Conservation (phyloP, 2,329 filamentous ascomycete genomes). For the Colletotrichum truncatum region DNA sequence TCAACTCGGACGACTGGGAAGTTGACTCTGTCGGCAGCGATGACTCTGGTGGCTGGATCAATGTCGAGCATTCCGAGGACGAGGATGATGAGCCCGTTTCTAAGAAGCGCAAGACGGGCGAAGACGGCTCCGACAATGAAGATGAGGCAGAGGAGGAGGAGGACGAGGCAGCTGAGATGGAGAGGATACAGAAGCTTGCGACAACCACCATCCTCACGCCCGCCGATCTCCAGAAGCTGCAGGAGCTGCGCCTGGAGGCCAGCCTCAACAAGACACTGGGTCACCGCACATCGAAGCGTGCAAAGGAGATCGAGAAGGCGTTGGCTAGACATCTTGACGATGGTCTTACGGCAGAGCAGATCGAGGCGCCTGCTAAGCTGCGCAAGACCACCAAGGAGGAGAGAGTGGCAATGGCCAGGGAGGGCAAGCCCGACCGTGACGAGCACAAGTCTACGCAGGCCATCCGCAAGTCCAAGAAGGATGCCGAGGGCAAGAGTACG, state of each 20-base stretch:
- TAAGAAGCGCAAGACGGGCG: slow-evolving; percentile 50
- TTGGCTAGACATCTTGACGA: slow-evolving; percentile 80
- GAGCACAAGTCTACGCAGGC: slow-evolving; percentile 90
- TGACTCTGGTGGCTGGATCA: slow-evolving; percentile 91
- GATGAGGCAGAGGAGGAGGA: slow-evolving; percentile 52
- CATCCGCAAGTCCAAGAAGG: slow-evolving; percentile 86
- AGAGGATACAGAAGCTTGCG: slow-evolving; percentile 77
- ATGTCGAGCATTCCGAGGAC: slow-evolving; percentile 85
- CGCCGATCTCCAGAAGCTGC: slow-evolving; percentile 93
- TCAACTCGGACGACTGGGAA: slow-evolving; percentile 68
- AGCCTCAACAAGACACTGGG: slow-evolving; percentile 73
- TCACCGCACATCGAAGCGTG: slow-evolving; percentile 37
- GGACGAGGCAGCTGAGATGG: slow-evolving; percentile 52
- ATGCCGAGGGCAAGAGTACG: slow-evolving; percentile 89
- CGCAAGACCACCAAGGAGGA: slow-evolving; percentile 92
- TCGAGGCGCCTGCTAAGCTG: slow-evolving; percentile 84
- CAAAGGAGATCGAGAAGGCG: slow-evolving; percentile 59
- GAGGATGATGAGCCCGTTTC: slow-evolving; percentile 77
- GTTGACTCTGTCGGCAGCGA: slow-evolving; percentile 67
- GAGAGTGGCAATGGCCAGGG: slow-evolving; percentile 82
- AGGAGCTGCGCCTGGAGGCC: slow-evolving; percentile 82
- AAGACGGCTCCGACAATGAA: slow-evolving; percentile 31
- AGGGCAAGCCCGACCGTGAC: slow-evolving; percentile 79
- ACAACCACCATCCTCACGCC: slow-evolving; percentile 94
- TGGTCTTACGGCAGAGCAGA: slow-evolving; percentile 88